phyloP scores from a whole-genome alignment of 305 asterid species.

The Fraxinus platypoda region DNA sequence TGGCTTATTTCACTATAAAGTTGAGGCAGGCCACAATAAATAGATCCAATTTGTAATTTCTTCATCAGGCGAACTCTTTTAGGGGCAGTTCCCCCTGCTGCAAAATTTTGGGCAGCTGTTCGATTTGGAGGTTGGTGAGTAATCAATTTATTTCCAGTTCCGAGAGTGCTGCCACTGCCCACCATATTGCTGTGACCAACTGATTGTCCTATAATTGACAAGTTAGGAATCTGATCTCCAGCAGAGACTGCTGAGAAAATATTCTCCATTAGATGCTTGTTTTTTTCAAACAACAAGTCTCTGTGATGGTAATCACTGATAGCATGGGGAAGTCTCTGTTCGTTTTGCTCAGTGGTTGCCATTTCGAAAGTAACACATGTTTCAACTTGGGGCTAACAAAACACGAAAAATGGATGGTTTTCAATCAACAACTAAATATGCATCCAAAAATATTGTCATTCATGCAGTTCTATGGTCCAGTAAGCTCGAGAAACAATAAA shows the following conservation, averaged over 20 bases:
- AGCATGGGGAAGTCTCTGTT: background rate
- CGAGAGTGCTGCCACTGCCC: constrained; percentile 26
- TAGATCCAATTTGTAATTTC: constrained; percentile 54
- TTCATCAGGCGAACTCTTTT: constrained; percentile 60
- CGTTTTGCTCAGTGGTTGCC: constrained; percentile 18
- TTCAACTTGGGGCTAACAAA: constrained; percentile 35
- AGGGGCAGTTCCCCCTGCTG: constrained; percentile 54
- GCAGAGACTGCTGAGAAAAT: constrained; percentile 21
- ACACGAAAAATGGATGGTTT: constrained; percentile 11
- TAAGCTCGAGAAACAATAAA: background rate
- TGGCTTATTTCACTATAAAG: background rate
- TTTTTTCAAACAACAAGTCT: constrained; percentile 17
- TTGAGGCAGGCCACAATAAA: constrained; percentile 34
- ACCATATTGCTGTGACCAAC: constrained; percentile 25
- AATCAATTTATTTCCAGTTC: constrained; percentile 55
- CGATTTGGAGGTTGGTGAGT: constrained; percentile 32
- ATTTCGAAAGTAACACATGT: constrained; percentile 23
- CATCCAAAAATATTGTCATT: background rate
- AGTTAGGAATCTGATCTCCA: constrained; percentile 27
- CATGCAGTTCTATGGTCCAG: background rate
- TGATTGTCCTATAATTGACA: constrained; percentile 12
- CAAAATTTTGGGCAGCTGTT: constrained; percentile 18
- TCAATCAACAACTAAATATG: background rate
- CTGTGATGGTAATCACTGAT: background rate
- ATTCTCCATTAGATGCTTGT: constrained; percentile 12